These are phyloP conservation scores for Leccinellum albellum DNA, from an alignment of 768 basidiomycete genomes.

Conservation along the genomic window DNA sequence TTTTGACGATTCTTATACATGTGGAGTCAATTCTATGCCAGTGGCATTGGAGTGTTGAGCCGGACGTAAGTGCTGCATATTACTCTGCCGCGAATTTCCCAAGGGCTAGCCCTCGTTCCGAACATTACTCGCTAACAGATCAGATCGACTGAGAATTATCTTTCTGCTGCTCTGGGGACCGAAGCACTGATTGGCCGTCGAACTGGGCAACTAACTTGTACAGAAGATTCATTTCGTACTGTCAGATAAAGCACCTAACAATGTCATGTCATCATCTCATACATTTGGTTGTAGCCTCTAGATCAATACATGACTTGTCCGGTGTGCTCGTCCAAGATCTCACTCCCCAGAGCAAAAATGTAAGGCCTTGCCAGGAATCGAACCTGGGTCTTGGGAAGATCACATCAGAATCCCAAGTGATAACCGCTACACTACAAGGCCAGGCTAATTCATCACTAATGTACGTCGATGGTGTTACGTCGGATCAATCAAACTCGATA, in stretches of 20 bases:
- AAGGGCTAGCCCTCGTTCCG: not conserved
- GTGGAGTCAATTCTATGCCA: not conserved
- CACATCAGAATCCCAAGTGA: conserved; percentile 37
- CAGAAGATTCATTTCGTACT: not conserved
- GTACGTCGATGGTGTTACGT: not conserved
- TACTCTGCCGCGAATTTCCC: not conserved
- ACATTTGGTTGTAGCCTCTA: not conserved
- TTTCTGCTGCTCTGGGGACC: not conserved
- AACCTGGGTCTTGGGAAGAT: conserved; percentile 32
- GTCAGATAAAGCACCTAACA: not conserved
- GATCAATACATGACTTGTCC: too few relatives aligned
- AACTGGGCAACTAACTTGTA: not conserved
- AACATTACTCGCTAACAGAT: not conserved
- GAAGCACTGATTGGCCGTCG: not conserved
- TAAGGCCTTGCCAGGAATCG: conserved; percentile 29
- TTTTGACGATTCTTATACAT: conserved; percentile 32
- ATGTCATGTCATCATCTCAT: not conserved
- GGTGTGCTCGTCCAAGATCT: too few relatives aligned
- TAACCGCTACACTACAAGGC: conserved; percentile 39
- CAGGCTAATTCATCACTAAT: not conserved
- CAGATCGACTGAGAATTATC: not conserved
- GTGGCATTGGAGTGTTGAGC: not conserved
- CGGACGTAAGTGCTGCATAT: not conserved
- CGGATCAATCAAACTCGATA: not conserved
- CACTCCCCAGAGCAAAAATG: not conserved